Conservation (phyloP, 78 protist genomes). For the Cavenderia fasciculata region DNA sequence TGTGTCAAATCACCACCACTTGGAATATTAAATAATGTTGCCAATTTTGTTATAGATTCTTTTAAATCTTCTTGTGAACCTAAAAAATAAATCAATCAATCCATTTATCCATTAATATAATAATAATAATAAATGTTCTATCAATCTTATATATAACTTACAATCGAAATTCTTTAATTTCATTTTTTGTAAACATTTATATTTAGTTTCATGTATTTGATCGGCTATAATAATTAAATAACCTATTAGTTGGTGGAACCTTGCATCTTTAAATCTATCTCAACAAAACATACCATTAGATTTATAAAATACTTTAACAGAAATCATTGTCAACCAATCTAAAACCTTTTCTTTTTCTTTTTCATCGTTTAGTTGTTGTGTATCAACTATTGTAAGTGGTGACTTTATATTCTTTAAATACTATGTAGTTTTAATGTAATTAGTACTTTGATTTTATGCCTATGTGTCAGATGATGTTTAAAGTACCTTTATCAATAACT, state of each 20-base stretch:
- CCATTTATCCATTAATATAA: background rate
- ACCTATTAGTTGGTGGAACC: too few species aligned
- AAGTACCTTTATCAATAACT: background rate
- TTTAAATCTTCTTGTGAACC: slow-evolving; percentile 18
- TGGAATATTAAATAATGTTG: slow-evolving; percentile 42
- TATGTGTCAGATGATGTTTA: background rate
- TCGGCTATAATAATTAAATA: too few species aligned
- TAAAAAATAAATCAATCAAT: background rate
- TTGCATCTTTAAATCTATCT: too few species aligned
- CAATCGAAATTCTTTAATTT: slow-evolving; percentile 40
- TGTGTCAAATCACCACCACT: background rate
- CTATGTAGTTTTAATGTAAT: too few species aligned
- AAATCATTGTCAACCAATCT: background rate
- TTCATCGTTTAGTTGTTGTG: background rate
- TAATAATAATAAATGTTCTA: background rate
- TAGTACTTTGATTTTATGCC: too few species aligned
- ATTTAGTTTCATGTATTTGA: slow-evolving; percentile 71
- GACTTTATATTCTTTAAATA: background rate
- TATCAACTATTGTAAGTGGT: background rate
- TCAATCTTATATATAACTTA: background rate
- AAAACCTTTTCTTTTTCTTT: slow-evolving; percentile 13
- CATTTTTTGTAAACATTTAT: slow-evolving; percentile 63
- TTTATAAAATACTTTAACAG: slow-evolving; percentile 37
- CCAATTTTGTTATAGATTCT: slow-evolving; percentile 6
- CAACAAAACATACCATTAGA: background rate